These are phyloP conservation scores for Talaromyces verruculosus DNA, from an alignment of 2,329 filamentous ascomycete species.

Conservation along the genomic window DNA sequence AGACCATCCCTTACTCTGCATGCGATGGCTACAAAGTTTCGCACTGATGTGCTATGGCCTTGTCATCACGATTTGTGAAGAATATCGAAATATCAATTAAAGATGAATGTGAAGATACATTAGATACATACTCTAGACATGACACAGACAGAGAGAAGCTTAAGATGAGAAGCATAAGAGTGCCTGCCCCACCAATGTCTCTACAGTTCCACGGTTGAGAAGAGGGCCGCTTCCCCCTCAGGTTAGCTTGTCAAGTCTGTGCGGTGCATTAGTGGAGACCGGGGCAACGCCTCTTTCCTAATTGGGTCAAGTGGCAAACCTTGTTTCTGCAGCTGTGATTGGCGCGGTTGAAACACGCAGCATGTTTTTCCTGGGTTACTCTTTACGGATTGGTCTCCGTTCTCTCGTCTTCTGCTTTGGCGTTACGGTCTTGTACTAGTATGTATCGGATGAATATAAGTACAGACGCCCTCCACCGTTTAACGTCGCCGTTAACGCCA, in stretches of 20 bases:
- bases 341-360: neutral
- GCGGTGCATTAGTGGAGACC: neutral
- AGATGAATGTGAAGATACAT: neutral
- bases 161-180: neutral
- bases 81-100: neutral
- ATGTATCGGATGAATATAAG: neutral
- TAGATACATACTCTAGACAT: neutral
- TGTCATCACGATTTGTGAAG: neutral
- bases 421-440: neutral
- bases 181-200: neutral
- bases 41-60: conserved; percentile 8
- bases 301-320: conserved; percentile 1
- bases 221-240: neutral
- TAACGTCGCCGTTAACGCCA: neutral
- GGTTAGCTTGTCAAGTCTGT: neutral
- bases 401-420: neutral
- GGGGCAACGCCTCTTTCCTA: neutral
- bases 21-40: neutral
- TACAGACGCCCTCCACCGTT: neutral
- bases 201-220: neutral
- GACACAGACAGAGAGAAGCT: neutral
- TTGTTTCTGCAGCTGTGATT: neutral
- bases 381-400: neutral
- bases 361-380: neutral
- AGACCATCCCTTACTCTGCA: neutral